Evolutionary conservation across 345 rosid species (phyloP).

Genomic region (Arabis hirsuta): DNA sequence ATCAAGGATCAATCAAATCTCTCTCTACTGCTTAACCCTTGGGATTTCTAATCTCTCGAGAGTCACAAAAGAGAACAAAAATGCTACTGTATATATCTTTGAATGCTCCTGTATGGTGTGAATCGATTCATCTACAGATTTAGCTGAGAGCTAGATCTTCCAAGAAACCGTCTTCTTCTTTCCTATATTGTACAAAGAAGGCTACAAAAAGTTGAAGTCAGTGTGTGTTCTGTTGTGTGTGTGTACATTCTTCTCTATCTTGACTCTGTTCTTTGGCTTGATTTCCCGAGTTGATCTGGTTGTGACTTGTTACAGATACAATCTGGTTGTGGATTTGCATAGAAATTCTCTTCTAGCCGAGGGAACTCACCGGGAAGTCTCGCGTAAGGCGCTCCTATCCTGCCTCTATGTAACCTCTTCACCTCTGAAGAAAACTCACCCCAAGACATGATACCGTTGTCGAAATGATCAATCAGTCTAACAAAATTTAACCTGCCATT

Average conservation of each 20-base stretch:
- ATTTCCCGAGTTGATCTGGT: constrained; percentile 35
- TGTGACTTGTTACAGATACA: constrained; percentile 68
- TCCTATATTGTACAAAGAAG: constrained; percentile 44
- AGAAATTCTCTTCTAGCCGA: constrained; percentile 86
- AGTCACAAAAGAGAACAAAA: constrained; percentile 2
- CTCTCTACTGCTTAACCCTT: constrained; percentile 2
- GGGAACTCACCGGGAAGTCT: constrained; percentile 73
- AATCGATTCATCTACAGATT: constrained; percentile 21
- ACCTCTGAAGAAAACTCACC: constrained; percentile 74
- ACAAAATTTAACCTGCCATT: constrained; percentile 72
- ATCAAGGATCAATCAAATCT: constrained; percentile 20
- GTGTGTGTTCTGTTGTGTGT: constrained; percentile 6
- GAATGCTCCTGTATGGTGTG: constrained; percentile 29
- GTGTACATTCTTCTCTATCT: constrained; percentile 22
- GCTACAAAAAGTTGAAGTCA: constrained; percentile 32
- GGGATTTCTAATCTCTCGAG: constrained; percentile 6
- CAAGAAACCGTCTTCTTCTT: constrained; percentile 31
- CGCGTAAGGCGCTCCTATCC: constrained; percentile 77
- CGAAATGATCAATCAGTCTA: constrained; percentile 69
- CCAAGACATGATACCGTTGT: constrained; percentile 66
- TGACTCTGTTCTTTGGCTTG: constrained; percentile 24
- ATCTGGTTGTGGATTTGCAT: constrained; percentile 89
- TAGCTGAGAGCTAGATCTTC: constrained; percentile 22
- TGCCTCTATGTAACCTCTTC: constrained; percentile 59
- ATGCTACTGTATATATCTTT: constrained; percentile 15